Evolutionary conservation across 176 grass and related monocot species (phyloP).

Genomic region (Lolium multiflorum): DNA sequence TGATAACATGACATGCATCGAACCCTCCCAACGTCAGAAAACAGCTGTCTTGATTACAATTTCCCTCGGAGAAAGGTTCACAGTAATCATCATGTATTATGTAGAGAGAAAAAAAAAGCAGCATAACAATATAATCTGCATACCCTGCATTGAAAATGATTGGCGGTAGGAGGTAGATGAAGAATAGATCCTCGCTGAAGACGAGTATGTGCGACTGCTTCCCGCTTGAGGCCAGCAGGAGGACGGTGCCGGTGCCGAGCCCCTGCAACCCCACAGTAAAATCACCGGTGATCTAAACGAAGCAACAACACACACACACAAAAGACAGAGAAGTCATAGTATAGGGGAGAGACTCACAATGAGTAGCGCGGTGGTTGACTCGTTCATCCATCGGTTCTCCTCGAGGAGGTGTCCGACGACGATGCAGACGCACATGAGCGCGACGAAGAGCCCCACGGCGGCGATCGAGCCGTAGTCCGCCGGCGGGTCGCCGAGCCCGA

Average conservation of each 20-base stretch:
- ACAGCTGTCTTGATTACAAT: neutral
- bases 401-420: slow-evolving; percentile 79
- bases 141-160: slow-evolving; percentile 93
- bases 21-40: neutral
- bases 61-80: neutral
- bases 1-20: neutral
- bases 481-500: slow-evolving; percentile 44
- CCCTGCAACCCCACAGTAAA: slow-evolving; percentile 47
- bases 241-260: slow-evolving; percentile 64
- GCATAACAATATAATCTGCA: neutral
- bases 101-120: neutral
- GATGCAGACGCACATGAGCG: slow-evolving; percentile 79
- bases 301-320: neutral
- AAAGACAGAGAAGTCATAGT: neutral
- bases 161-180: slow-evolving; percentile 83
- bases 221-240: slow-evolving; percentile 61
- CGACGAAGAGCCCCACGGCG: slow-evolving; percentile 73
- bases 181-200: slow-evolving; percentile 89
- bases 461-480: slow-evolving; percentile 68
- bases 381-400: slow-evolving; percentile 91
- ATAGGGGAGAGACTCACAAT: slow-evolving; percentile 50
- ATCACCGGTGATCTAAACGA: neutral
- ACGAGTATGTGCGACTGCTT: slow-evolving; percentile 64
- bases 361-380: slow-evolving; percentile 79
- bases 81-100: neutral